phyloP scores from a whole-genome alignment of 345 rosid species.

The Heritiera littoralis region DNA sequence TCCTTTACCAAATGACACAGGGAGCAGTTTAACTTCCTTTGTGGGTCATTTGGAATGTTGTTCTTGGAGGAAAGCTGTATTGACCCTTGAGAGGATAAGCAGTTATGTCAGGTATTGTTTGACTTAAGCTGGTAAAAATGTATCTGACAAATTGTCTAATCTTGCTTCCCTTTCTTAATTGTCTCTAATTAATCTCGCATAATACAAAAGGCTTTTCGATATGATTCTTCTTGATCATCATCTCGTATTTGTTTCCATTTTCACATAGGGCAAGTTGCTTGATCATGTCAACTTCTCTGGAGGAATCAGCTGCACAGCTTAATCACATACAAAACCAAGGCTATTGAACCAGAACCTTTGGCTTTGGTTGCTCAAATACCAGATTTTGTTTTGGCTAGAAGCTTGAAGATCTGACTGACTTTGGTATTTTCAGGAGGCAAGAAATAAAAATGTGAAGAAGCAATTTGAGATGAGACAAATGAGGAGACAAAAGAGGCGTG shows the following conservation, averaged over 20 bases:
- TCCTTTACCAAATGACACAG: slow-evolving; percentile 13
- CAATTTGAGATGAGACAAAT: background rate
- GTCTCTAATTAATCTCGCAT: slow-evolving; percentile 1
- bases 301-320: background rate
- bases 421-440: background rate
- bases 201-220: background rate
- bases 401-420: background rate
- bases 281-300: slow-evolving; percentile 16
- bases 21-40: slow-evolving; percentile 39
- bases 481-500: background rate
- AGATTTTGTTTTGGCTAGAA: background rate
- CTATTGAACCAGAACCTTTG: background rate
- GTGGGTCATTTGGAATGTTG: slow-evolving; percentile 29
- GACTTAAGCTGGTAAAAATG: slow-evolving; percentile 17
- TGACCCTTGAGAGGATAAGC: slow-evolving; percentile 24
- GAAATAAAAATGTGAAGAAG: background rate
- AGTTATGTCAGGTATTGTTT: slow-evolving; percentile 22
- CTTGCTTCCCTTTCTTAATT: slow-evolving; percentile 32
- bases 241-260: slow-evolving; percentile 18
- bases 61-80: slow-evolving; percentile 29
- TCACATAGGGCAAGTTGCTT: slow-evolving; percentile 34
- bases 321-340: background rate
- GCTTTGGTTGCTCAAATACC: background rate
- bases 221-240: slow-evolving; percentile 9
- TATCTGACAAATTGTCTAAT: slow-evolving; percentile 21